phyloP scores from a whole-genome alignment of 805 yeast genomes.

The Pichia occidentalis region DNA sequence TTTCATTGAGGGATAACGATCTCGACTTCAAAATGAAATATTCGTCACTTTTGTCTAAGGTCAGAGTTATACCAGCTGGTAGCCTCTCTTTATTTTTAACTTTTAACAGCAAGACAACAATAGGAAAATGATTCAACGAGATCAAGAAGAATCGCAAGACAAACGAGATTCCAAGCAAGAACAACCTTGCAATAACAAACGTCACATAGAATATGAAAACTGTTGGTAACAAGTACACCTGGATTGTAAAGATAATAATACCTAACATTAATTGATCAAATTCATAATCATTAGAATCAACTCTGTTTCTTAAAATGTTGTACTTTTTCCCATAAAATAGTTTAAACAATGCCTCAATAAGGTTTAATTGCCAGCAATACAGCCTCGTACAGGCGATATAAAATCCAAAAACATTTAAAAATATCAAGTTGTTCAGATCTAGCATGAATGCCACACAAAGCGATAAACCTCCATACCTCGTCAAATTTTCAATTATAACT shows the following conservation, averaged over 20 bases:
- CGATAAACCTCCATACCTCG: constrained; percentile 49
- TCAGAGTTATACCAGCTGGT: constrained; percentile 49
- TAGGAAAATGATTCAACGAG: constrained; percentile 73
- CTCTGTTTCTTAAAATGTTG: constrained; percentile 75
- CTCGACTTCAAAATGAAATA: constrained; percentile 22
- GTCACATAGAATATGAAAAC: constrained; percentile 75
- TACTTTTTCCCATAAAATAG: constrained; percentile 85
- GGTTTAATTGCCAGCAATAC: constrained; percentile 65
- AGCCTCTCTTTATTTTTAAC: constrained; percentile 67
- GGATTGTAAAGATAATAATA: constrained; percentile 75
- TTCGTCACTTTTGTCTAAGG: constrained; percentile 23
- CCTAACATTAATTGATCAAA: constrained; percentile 85
- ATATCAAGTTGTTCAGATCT: constrained; percentile 56
- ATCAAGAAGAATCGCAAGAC: constrained; percentile 55
- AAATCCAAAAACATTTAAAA: constrained; percentile 70
- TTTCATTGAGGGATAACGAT: constrained; percentile 24
- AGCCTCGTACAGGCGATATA: constrained; percentile 74
- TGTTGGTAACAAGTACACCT: constrained; percentile 78
- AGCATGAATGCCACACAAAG: constrained; percentile 58
- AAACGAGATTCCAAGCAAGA: constrained; percentile 42
- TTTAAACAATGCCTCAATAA: constrained; percentile 68
- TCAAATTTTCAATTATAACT: constrained; percentile 13
- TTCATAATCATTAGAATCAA: constrained; percentile 79
- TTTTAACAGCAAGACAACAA: constrained; percentile 74
- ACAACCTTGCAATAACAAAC: constrained; percentile 56